Evolutionary conservation across 2,329 filamentous ascomycete genomes (phyloP), one percentile per base, ranked within the genome.

Genomic region (Aspergillus fumigatus): DNA sequence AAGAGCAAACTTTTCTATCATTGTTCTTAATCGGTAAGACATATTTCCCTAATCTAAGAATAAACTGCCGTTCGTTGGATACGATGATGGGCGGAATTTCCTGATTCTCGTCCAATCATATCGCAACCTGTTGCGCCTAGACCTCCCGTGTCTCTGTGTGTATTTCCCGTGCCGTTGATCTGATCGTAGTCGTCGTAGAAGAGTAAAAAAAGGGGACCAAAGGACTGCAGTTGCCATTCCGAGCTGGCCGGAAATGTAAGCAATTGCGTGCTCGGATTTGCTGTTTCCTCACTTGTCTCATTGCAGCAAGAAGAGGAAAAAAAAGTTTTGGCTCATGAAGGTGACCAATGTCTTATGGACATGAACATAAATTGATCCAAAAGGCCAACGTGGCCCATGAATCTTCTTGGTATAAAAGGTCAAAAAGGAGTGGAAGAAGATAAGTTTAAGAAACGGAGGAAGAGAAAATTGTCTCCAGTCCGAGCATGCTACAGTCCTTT

Each of bases 401-500:
- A 23, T 25, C 26, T 11, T 25, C 4, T 47, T 23, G 43, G 43
- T 25, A 25, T 25, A 47, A 10, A 9, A 26, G n/a, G 43, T 47
- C 10, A 6, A 23, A 47, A 47, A 26, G 11, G 43, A 47, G 55
- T 55, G 38, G 11, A 50, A 29, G 45, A 55, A 48, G 32, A 19
- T 32, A 58, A 62, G 19, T 11, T 50, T 41, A 50, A 57, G 50
- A 51, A 49, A 58, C 57, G 48, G 60, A 52, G 48, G 51, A 57
- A 59, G 50, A 56, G 58, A 61, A 60, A 57, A 67, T 57, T 57
- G 66, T 61, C 60, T 55, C 59, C 52, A 48, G 49, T 45, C 32
- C 11, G 43, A 23, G 14, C 41, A 45, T 23, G 43, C 11, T 47
- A 47, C 43, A 47, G 21, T 47, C 43, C 43, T 25, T 25, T 47